A percentile compares a stretch with the other conserved stretches of the same genome.
Conservation (phyloP, 192 early-diverging fungal species). For the Backusella parvicylindrica region DNA sequence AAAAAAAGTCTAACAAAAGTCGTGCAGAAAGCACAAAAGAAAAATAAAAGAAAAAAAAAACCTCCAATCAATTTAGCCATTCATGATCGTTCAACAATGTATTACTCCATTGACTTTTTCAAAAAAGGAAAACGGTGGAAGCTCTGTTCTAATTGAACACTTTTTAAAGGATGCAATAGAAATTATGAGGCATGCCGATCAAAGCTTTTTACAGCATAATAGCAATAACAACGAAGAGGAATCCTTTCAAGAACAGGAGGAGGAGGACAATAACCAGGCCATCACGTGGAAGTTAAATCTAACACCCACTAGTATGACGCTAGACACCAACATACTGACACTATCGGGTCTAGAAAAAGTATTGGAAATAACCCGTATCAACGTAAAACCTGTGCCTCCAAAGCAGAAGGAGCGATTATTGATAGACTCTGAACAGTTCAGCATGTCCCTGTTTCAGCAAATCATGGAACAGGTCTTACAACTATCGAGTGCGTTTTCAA, state of each 20-base stretch:
- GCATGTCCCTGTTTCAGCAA: neutral
- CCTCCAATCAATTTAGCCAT: neutral
- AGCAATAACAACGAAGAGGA: neutral
- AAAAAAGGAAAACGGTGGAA: neutral
- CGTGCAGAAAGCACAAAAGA: neutral
- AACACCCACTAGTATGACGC: conserved; percentile 28
- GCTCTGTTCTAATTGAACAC: neutral
- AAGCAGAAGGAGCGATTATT: neutral
- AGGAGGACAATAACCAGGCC: conserved; percentile 14
- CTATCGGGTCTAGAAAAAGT: conserved; percentile 33
- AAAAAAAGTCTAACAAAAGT: neutral
- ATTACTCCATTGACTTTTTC: neutral
- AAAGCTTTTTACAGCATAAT: neutral
- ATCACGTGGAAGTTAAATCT: conserved; percentile 39
- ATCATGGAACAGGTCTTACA: neutral
- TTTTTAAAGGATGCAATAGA: conserved; percentile 2
- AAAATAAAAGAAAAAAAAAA: neutral
- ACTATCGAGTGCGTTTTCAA: neutral
- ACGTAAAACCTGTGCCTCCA: conserved; percentile 17
- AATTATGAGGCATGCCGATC: neutral
- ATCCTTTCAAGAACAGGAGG: neutral
- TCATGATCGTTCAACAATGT: neutral
- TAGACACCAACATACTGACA: conserved; percentile 34
- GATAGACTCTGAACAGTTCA: neutral
- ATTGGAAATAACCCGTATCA: conserved; percentile 27